phyloP scores from a whole-genome alignment of 208 protist species.

The Hexamita inflata region DNA sequence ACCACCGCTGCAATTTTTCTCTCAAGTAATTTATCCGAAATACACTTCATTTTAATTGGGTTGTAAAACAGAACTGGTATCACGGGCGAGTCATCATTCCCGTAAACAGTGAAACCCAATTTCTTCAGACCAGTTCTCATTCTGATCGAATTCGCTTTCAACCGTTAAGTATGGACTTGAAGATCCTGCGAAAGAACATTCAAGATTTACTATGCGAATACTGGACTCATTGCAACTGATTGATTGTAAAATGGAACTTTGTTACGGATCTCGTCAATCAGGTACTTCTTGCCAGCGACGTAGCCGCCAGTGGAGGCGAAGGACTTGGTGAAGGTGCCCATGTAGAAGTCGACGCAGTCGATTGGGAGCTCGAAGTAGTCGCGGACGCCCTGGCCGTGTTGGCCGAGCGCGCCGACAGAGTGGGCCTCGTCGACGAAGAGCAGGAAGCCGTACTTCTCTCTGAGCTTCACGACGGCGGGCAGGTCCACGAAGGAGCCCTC shows the following conservation, averaged over 20 bases:
- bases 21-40: constrained; percentile 65
- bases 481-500: constrained; percentile 54
- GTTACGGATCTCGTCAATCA: constrained; percentile 52
- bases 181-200: constrained; percentile 50
- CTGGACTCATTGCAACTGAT: constrained; percentile 60
- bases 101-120: constrained; percentile 54
- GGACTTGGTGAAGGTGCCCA: constrained; percentile 67
- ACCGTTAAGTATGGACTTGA: not conserved
- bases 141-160: constrained; percentile 30
- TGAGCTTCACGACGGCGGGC: constrained; percentile 53
- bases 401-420: constrained; percentile 60
- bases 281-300: constrained; percentile 39
- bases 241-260: constrained; percentile 57
- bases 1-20: constrained; percentile 77
- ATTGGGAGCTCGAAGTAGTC: constrained; percentile 50
- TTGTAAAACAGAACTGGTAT: constrained; percentile 80
- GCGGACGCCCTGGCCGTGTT: constrained; percentile 49
- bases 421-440: constrained; percentile 66
- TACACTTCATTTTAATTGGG: constrained; percentile 63
- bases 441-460: constrained; percentile 59
- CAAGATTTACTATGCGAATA: constrained; percentile 66
- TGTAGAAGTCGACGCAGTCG: constrained; percentile 55
- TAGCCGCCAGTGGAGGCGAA: constrained; percentile 61
- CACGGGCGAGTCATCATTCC: constrained; percentile 70
- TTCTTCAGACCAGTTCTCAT: constrained; percentile 37